A percentile compares a stretch with the other conserved stretches of the same genome.
phyloP scores from a whole-genome alignment of 2,329 filamentous ascomycete species.

The Alternaria novae-zelandiae region DNA sequence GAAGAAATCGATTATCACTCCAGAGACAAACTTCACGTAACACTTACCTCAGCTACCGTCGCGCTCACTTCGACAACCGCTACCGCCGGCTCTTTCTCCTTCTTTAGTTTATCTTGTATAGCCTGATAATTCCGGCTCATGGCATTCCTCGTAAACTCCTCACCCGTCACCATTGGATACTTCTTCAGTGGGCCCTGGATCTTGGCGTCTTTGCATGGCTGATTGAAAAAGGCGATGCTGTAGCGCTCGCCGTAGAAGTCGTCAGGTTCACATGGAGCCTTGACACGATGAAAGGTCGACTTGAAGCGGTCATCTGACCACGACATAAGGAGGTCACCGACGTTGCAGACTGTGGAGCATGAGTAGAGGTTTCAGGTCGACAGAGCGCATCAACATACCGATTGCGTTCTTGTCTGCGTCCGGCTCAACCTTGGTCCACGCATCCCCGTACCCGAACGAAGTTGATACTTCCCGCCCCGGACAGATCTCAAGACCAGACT shows the following conservation, averaged over 20 bases:
- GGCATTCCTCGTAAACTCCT: constrained; percentile 64
- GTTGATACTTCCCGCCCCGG: constrained; percentile 67
- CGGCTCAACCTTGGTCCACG: constrained; percentile 67
- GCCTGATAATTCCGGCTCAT: constrained; percentile 64
- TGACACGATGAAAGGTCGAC: constrained; percentile 69
- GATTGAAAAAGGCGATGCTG: constrained; percentile 71
- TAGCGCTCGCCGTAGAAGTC: constrained; percentile 67
- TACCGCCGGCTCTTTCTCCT: constrained; percentile 1
- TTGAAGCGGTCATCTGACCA: constrained; percentile 74
- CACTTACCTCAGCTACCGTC: neutral
- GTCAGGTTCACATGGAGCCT: constrained; percentile 62
- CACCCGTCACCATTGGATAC: constrained; percentile 66
- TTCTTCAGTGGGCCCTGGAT: constrained; percentile 69
- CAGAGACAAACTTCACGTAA: neutral
- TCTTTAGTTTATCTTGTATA: constrained; percentile 57
- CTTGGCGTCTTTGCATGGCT: constrained; percentile 63
- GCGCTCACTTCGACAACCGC: neutral
- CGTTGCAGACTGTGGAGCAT: constrained; percentile 65
- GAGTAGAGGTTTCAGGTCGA: neutral
- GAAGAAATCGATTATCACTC: neutral
- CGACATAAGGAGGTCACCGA: constrained; percentile 70
- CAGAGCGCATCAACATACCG: constrained; percentile 8
- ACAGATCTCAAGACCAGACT: constrained; percentile 69
- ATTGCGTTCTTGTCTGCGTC: constrained; percentile 21
- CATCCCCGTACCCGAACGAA: constrained; percentile 64